These are phyloP conservation scores for Bertia moriformis DNA, from an alignment of 2,329 filamentous ascomycete species.

Conservation along the genomic window DNA sequence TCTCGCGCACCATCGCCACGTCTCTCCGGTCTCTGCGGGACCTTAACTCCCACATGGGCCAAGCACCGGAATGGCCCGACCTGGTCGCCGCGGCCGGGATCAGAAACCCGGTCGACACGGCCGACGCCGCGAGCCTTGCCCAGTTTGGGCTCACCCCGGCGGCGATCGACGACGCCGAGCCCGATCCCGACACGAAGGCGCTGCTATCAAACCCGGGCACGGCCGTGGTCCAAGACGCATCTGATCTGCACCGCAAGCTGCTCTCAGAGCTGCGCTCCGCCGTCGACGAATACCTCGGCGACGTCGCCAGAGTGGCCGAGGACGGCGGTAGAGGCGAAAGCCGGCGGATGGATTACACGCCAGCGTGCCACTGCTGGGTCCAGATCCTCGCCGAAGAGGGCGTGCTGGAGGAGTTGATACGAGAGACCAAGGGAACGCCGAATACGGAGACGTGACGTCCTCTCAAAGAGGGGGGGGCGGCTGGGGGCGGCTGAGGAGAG, in stretches of 20 bases:
- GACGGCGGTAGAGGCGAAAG: conserved; percentile 36
- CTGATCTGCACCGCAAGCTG: conserved; percentile 21
- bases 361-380: conserved; percentile 56
- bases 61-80: conserved; percentile 24
- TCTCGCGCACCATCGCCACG: conserved; percentile 28
- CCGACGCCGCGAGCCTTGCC: background rate
- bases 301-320: conserved; percentile 25
- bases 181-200: background rate
- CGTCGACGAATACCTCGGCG: conserved; percentile 29
- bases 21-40: conserved; percentile 22
- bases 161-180: background rate
- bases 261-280: conserved; percentile 23
- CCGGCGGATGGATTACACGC: conserved; percentile 53
- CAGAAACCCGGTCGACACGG: background rate
- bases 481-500: too few species aligned
- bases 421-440: too few species aligned
- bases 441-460: too few species aligned
- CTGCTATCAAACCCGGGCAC: conserved; percentile 2
- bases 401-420: conserved; percentile 28
- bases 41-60: conserved; percentile 22
- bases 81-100: conserved; percentile 9
- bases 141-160: background rate
- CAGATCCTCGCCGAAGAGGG: conserved; percentile 54
- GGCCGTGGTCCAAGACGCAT: conserved; percentile 11
- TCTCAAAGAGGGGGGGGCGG: too few species aligned